These are phyloP conservation scores for Dothistroma septosporum DNA, from an alignment of 2,329 filamentous ascomycete genomes.

Conservation along the genomic window DNA sequence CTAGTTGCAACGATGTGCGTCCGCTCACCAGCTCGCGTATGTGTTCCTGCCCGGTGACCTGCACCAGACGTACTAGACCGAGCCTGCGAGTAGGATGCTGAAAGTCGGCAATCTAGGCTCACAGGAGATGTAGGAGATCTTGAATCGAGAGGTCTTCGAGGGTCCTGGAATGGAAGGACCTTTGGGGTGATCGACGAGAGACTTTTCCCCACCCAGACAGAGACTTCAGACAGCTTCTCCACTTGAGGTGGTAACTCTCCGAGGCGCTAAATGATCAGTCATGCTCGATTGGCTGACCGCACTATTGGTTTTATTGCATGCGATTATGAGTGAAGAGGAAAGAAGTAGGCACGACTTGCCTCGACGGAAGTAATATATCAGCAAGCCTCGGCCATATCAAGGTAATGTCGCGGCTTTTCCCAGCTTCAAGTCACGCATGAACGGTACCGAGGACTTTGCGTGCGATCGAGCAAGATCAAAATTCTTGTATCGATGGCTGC, in stretches of 20 bases:
- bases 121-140: neutral
- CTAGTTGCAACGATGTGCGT: neutral
- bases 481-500: neutral
- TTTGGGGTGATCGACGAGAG: neutral
- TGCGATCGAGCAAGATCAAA: neutral
- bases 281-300: neutral
- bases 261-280: neutral
- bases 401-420: neutral
- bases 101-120: neutral
- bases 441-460: neutral
- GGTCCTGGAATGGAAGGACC: neutral
- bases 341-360: neutral
- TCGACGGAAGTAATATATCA: neutral
- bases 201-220: neutral
- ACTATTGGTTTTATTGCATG: neutral
- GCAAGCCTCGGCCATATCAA: neutral
- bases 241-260: neutral
- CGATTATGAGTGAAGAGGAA: neutral
- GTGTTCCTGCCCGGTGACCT: neutral
- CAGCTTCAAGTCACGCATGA: neutral
- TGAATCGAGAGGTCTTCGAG: neutral
- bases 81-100: neutral
- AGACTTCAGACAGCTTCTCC: neutral
- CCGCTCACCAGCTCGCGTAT: neutral
- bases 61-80: neutral